These are phyloP conservation scores for Sclerotinia minor DNA, from an alignment of 2,329 filamentous ascomycete species.

Conservation along the genomic window DNA sequence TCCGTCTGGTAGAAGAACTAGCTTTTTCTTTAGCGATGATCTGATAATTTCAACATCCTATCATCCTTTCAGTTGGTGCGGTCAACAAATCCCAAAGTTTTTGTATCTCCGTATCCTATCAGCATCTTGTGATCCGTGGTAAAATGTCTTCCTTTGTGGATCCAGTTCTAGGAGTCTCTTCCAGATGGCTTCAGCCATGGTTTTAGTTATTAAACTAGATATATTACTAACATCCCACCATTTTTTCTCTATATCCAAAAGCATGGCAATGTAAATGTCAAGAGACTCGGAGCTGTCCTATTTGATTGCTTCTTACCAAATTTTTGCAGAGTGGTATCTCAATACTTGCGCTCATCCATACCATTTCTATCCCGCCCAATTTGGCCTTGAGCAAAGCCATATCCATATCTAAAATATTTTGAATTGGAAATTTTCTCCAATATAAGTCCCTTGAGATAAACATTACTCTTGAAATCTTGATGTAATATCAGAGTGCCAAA, in stretches of 20 bases:
- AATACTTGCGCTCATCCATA: conserved; percentile 17
- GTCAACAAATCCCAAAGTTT: neutral
- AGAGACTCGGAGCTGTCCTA: neutral
- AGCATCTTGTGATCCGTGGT: conserved; percentile 21
- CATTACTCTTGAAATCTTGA: conserved; percentile 10
- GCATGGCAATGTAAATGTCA: conserved; percentile 32
- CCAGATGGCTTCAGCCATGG: conserved; percentile 31
- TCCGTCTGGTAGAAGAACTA: conserved; percentile 17
- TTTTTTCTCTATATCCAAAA: conserved; percentile 27
- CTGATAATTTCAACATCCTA: conserved; percentile 27
- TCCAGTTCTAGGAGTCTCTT: conserved; percentile 23
- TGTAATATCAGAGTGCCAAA: conserved; percentile 28
- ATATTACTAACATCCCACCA: conserved; percentile 31
- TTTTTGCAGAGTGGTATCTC: conserved; percentile 19
- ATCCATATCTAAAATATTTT: conserved; percentile 26
- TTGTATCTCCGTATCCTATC: conserved; percentile 18
- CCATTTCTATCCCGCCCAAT: conserved; percentile 31
- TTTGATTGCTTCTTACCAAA: conserved; percentile 26
- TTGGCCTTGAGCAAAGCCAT: conserved; percentile 26
- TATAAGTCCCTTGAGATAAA: conserved; percentile 33
- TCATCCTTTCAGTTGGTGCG: neutral
- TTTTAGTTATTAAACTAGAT: conserved; percentile 21
- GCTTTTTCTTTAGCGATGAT: conserved; percentile 27
- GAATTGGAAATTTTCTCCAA: conserved; percentile 3
- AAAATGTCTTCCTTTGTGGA: conserved; percentile 22